phyloP scores from a whole-genome alignment of 2,329 filamentous ascomycete species.

The Lachnellula suecica region DNA sequence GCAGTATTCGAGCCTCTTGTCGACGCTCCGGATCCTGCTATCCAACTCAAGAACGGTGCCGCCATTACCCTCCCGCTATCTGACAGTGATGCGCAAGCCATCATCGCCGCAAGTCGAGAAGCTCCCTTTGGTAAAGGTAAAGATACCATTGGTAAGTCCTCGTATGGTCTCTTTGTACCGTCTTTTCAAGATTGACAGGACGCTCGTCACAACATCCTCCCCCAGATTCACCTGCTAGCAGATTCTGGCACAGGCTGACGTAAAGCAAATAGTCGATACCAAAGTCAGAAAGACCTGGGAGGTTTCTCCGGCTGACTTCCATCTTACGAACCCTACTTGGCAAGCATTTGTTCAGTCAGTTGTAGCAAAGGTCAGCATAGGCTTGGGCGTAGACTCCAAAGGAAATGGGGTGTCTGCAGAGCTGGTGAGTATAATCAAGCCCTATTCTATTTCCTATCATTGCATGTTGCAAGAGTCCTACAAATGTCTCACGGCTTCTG shows the following conservation, averaged over 20 bases:
- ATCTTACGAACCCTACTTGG: slow-evolving; percentile 37
- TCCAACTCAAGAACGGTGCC: slow-evolving; percentile 22
- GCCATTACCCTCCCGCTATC: slow-evolving; percentile 26
- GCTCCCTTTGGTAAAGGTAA: slow-evolving; percentile 40
- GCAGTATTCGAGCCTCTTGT: slow-evolving; percentile 8
- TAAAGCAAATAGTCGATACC: too few species aligned
- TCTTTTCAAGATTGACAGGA: too few species aligned
- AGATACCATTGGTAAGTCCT: slow-evolving; percentile 38
- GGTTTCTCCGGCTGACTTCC: slow-evolving; percentile 39
- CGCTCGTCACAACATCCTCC: too few species aligned
- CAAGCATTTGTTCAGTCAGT: slow-evolving; percentile 26
- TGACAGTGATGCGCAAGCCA: slow-evolving; percentile 21
- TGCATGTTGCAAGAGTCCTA: too few species aligned
- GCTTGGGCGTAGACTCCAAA: slow-evolving; percentile 33
- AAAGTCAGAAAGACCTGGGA: slow-evolving; percentile 44
- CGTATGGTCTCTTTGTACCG: too few species aligned
- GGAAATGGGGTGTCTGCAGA: slow-evolving; percentile 33
- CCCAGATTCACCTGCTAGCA: too few species aligned
- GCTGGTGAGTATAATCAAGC: too few species aligned
- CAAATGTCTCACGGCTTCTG: too few species aligned
- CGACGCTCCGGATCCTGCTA: slow-evolving; percentile 20
- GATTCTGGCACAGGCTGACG: too few species aligned
- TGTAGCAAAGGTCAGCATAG: slow-evolving; percentile 23
- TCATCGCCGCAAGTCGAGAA: slow-evolving; percentile 21
- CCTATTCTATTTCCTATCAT: too few species aligned